Evolutionary conservation across 805 yeast genomes (phyloP), one percentile per base, ranked within the genome.

Genomic region (Myxozyma kluyveri): DNA sequence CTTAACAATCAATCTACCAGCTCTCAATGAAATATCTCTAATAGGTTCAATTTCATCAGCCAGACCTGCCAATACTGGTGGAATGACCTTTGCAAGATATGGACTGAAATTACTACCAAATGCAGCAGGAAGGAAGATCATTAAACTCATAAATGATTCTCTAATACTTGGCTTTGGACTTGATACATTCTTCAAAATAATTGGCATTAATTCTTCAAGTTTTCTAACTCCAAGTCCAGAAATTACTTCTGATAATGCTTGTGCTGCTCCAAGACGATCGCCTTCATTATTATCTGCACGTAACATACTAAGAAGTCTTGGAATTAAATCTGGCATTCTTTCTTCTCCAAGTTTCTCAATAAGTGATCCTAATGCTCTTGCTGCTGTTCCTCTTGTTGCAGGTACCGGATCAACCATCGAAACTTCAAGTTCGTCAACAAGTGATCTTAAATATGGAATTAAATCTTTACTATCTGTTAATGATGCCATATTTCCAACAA

Each of bases 331-430:
- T 32, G 99, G 97, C 88, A 93, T 90, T 61, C 81, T 84, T 42
- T 88, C 96, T 70, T 93, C 99, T 50, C 99, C 99, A 37, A 93
- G 75, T 67, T 90, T 91, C 68, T 93, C 98, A 43, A 95, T 96
- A 57, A 93, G 75, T 0, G 97, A 88, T 61, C 99, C 99, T 46
- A 93, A 73, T 0, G 99, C 99, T 70, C 97, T 82, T 19, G 97
- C 90, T 22, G 98, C 98, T 19, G 96, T 93, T 1, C 98, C 95
- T 67, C 98, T 82, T 0, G 99, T 93, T 38, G 83, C 87, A 29
- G 98, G 96, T 47, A 93, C 99, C 1, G 99, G 99, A 63, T 93
- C 99, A 45, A 95, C 96, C 96, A 93, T 91, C 4, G 98, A 95
- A 39, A 79, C 75, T 68, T 93, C 96, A 54, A 93, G 78, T 62